Percentiles rank a stretch among this genome's conserved stretches.
Evolutionary conservation across 2,329 filamentous ascomycete species (phyloP).

Genomic region (Aspergillus fructus): DNA sequence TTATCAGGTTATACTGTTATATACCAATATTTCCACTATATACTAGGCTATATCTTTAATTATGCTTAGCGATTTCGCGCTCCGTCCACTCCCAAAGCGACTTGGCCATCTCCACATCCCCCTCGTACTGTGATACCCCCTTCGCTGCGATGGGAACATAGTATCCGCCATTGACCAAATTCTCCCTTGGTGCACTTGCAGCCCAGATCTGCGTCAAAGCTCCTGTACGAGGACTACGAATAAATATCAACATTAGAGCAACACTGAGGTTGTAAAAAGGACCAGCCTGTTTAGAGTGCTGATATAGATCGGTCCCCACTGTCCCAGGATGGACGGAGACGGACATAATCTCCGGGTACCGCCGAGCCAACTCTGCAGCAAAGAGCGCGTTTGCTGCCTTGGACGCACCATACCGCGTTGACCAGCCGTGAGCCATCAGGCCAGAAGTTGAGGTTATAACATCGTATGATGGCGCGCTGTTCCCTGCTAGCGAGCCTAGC

Average conservation of each 20-base stretch:
- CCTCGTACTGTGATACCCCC: conserved; percentile 28
- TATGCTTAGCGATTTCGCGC: conserved; percentile 22
- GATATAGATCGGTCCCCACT: conserved; percentile 43
- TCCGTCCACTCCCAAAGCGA: conserved; percentile 49
- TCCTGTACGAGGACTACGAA: conserved; percentile 34
- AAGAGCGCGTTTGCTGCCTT: conserved; percentile 53
- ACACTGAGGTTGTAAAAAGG: conserved; percentile 24
- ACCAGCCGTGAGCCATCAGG: conserved; percentile 38
- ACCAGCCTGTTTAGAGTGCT: conserved; percentile 27
- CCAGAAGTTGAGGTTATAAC: conserved; percentile 38
- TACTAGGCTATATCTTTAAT: background rate
- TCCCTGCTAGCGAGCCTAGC: conserved; percentile 38
- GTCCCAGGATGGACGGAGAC: conserved; percentile 53
- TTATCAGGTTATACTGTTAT: too few relatives aligned
- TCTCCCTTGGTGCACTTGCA: conserved; percentile 32
- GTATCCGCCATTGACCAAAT: conserved; percentile 40
- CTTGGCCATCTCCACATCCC: conserved; percentile 32
- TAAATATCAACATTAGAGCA: conserved; percentile 23
- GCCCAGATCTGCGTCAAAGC: conserved; percentile 45
- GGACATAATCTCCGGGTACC: conserved; percentile 43
- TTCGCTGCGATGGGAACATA: conserved; percentile 41
- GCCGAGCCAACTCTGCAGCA: conserved; percentile 46
- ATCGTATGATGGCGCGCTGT: conserved; percentile 34
- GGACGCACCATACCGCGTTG: conserved; percentile 51
- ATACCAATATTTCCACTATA: background rate